Percentiles rank a stretch among this genome's conserved stretches.
phyloP scores from a whole-genome alignment of 768 basidiomycete species.

The Leccinum rimulosum region DNA sequence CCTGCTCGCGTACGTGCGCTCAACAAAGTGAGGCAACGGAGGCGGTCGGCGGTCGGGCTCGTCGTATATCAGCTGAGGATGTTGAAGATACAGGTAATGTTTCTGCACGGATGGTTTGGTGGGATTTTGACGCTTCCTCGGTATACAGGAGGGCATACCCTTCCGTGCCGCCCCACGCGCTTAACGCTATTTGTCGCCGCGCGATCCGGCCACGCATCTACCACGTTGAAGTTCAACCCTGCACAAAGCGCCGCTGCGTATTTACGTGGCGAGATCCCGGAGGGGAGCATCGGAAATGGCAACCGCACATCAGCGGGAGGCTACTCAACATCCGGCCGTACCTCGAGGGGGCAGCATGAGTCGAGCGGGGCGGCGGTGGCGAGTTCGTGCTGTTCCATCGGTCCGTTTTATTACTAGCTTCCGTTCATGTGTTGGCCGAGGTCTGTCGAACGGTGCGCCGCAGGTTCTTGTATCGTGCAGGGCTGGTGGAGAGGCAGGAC shows the following conservation, averaged over 20 bases:
- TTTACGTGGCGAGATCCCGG: conserved; percentile 44
- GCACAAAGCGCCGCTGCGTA: conserved; percentile 37
- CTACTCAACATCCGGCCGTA: conserved; percentile 34
- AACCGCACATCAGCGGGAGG: no score
- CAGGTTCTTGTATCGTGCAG: conserved; percentile 47
- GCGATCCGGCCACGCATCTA: conserved; percentile 25
- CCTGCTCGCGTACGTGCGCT: conserved; percentile 30
- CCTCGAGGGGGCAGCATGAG: conserved; percentile 45
- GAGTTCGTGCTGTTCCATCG: conserved; percentile 43
- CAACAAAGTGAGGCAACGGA: conserved; percentile 38
- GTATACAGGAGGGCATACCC: conserved; percentile 53
- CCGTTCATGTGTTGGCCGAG: conserved; percentile 36
- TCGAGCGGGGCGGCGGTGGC: conserved; percentile 40
- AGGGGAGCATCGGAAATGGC: conserved; percentile 42
- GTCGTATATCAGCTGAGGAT: conserved; percentile 36
- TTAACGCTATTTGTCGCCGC: conserved; percentile 38
- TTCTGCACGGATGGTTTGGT: background rate
- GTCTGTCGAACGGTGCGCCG: conserved; percentile 29
- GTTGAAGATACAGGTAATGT: conserved; percentile 36
- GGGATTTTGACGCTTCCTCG: background rate
- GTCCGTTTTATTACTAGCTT: conserved; percentile 41
- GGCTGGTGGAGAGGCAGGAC: conserved; percentile 28
- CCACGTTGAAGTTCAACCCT: conserved; percentile 22
- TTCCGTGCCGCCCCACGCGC: conserved; percentile 43
- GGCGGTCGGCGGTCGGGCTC: conserved; percentile 44